phyloP scores from a whole-genome alignment of 2,329 filamentous ascomycete species.

The Talaromyces rugulosus region DNA sequence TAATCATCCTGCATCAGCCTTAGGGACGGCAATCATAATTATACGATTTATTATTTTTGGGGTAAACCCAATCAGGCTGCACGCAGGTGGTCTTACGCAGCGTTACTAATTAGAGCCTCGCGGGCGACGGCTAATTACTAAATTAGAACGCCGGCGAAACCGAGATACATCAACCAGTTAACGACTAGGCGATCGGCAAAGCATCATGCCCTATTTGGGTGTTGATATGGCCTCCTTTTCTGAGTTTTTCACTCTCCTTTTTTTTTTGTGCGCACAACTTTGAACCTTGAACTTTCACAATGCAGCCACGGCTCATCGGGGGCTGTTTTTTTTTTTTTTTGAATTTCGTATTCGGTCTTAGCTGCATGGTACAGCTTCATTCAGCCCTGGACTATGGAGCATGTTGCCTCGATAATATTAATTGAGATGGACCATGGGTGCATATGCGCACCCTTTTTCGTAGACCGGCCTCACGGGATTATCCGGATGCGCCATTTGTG shows the following conservation, averaged over 20 bases:
- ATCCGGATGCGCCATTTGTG: not conserved
- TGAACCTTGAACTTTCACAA: not conserved
- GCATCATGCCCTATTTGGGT: not conserved
- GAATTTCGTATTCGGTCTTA: not conserved
- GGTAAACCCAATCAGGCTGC: not conserved
- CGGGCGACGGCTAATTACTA: no score
- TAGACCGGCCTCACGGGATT: not conserved
- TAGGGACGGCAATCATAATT: not conserved
- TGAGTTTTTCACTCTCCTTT: not conserved
- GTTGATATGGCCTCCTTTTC: not conserved
- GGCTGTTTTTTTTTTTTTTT: not conserved
- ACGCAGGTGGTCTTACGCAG: not conserved
- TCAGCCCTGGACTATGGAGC: no score
- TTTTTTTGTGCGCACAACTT: not conserved
- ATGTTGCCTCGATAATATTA: no score
- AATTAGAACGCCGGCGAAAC: no score
- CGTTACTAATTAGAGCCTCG: no score
- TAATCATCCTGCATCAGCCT: not conserved
- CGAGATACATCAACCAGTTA: no score
- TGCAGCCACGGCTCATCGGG: not conserved
- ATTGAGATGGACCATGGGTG: no score
- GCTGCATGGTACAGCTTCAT: not conserved
- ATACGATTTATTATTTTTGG: not conserved
- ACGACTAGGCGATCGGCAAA: not conserved
- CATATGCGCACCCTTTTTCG: not conserved